Base-by-base conservation (phyloP, 805 yeast genomes). In the Saccharomyces mikatae region DNA sequence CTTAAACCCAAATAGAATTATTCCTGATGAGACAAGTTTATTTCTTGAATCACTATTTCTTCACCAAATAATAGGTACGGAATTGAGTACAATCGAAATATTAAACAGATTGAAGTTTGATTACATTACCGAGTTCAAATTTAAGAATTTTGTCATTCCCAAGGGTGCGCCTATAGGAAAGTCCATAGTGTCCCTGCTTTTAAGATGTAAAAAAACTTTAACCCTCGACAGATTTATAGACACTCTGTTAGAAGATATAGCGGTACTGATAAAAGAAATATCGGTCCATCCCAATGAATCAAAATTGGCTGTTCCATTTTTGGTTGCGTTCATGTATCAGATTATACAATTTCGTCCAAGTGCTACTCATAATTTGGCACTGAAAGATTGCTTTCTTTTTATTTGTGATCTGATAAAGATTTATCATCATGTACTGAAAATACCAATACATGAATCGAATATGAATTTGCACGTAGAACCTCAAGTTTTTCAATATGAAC, bases 281-380 rank as follows among this genome's bases (percentile, higher is more conserved):
- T 58, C 65, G 17, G 55, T 62, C 13, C 47, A 62, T 41, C 48
- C 56, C 41, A 36, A 52, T n/a, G 71, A 66, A 46, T 62, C 67
- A 24, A 59, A 61, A 21, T 53, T 66, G 29, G 66, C 70, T 0
- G 71, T 83, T 2, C 94, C 94, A 1, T 85, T 82, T 62, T 58
- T 87, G 13, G 62, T 85, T 1, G 74, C 86, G 0, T 60, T 87
- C 44, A 70, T 86, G 41, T 81, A 81, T 59, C 79, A 80, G 51
- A 62, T 81, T 0, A 66, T 85, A 5, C 74, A 68, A 22, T 87
- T 82, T 67, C 74, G 87, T 62, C 84, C 87, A 1, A 78, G 80
- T 54, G 90, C 92, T 0, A 74, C 84, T 1, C 72, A 71, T 22
- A 67, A 62, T 41, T 61, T 64, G 13, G 71, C 76, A 26, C 70